Evolutionary conservation across 306 rosid genomes (phyloP), one percentile per base, ranked within the genome.

Genomic region (Pterocarpus macrocarpus): DNA sequence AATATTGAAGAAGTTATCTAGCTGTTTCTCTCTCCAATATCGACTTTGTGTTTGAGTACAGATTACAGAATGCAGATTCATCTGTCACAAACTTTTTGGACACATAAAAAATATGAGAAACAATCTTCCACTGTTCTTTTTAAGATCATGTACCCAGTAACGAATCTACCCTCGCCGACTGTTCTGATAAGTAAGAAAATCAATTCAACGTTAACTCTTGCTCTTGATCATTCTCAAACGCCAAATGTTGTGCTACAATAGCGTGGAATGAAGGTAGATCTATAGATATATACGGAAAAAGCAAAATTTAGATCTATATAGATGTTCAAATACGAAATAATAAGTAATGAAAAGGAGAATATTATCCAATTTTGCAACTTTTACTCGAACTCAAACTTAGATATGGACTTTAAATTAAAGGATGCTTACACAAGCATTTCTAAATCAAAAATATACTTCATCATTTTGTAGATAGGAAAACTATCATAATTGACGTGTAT

Each of bases 101-200:
- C 67, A 78, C 73, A 15, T 13, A 55, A 70, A 47, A 5, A 11
- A 36, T 7, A 58, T 52, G n/a, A 44, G n/a, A n/a, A 74, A 84
- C 77, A 83, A 86, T 87, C 83, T 45, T 84, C 64, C 75, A 76
- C 76, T 88, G 86, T 87, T 90, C 86, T 70, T 70, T 35, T 71
- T 75, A 80, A 71, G 85, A 78, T 80, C 84, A 71, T 80, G 81
- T 7, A 61, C 67, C 39, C 39, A 22, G 28, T 62, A 61, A 16
- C 41, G 16, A 52, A 73, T 69, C 76, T 63, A 14, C 41, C 47
- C 58, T 58, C 28, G 28, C 59, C 47, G 56, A 64, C 73, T 17
- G 50, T 9, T 65, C 73, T 35, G 34, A 15, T 45, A 49, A 45
- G 30, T 47, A 71, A 33, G 44, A 30, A 45, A 45, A 69, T 33